Evolutionary conservation across 495 filamentous ascomycete species (phyloP).

Genomic region (Daldinia vernicosa): DNA sequence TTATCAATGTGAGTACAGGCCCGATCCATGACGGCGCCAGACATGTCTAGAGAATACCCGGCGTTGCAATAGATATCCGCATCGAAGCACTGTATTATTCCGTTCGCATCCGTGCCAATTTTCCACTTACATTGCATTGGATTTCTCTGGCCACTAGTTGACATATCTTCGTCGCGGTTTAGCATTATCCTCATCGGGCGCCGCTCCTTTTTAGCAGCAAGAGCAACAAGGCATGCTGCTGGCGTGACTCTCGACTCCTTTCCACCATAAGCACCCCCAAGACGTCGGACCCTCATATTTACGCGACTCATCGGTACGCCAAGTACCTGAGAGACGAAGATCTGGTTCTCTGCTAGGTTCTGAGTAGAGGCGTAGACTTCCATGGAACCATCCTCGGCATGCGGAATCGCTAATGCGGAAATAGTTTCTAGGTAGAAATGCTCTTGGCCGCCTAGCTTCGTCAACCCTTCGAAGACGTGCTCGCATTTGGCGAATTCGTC

Average conservation of each 20-base stretch:
- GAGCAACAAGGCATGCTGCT: conserved; percentile 76
- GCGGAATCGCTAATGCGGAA: conserved; percentile 78
- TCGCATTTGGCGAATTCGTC: conserved; percentile 72
- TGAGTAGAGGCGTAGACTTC: conserved; percentile 84
- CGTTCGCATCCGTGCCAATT: conserved; percentile 80
- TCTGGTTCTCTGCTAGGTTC: conserved; percentile 75
- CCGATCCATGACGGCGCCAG: conserved; percentile 78
- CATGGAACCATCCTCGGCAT: conserved; percentile 84
- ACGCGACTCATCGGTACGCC: conserved; percentile 82
- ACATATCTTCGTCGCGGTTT: conserved; percentile 86
- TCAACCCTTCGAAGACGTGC: conserved; percentile 72
- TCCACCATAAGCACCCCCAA: conserved; percentile 87
- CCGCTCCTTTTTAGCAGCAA: conserved; percentile 75
- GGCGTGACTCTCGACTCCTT: conserved; percentile 85
- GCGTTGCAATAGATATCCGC: conserved; percentile 84
- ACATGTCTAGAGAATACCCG: conserved; percentile 85
- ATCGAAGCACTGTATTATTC: conserved; percentile 82
- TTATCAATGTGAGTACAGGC: conserved; percentile 78
- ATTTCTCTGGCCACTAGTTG: conserved; percentile 83
- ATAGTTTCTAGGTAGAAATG: conserved; percentile 91
- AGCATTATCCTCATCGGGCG: conserved; percentile 87
- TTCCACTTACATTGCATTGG: conserved; percentile 85
- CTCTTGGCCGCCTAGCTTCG: conserved; percentile 85
- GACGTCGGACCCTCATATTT: conserved; percentile 78
- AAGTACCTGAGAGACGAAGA: conserved; percentile 72